Conservation (phyloP, 192 early-diverging fungal genomes). For the Podila clonocystis region DNA sequence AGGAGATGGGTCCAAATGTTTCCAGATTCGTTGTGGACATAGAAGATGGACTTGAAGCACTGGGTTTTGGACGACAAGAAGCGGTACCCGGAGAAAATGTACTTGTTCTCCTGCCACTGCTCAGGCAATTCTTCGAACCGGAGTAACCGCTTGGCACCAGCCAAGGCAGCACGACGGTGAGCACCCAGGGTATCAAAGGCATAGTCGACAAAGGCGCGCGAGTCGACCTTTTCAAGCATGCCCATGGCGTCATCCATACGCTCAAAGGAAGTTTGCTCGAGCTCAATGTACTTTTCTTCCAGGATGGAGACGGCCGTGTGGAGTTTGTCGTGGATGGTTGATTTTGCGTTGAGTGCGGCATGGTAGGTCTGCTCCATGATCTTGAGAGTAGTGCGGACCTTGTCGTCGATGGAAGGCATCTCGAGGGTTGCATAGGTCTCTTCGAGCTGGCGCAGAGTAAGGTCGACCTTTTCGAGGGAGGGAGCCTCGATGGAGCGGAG, state of each 20-base stretch:
- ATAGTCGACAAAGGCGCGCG: conserved; percentile 51
- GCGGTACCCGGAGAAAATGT: conserved; percentile 63
- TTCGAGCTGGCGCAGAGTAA: conserved; percentile 52
- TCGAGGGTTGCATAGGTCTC: conserved; percentile 60
- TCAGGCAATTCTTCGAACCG: conserved; percentile 66
- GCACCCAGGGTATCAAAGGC: conserved; percentile 60
- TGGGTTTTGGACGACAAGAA: conserved; percentile 59
- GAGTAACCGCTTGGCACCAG: conserved; percentile 65
- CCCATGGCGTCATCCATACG: conserved; percentile 65
- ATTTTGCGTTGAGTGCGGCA: conserved; percentile 38
- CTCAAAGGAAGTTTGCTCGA: conserved; percentile 51
- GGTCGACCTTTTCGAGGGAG: conserved; percentile 53
- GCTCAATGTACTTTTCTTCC: conserved; percentile 51
- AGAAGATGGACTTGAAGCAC: conserved; percentile 70
- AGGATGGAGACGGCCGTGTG: conserved; percentile 36
- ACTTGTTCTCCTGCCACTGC: conserved; percentile 72
- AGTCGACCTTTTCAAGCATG: conserved; percentile 63
- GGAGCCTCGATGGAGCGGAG: conserved; percentile 38
- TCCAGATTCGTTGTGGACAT: conserved; percentile 74
- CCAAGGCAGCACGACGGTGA: conserved; percentile 57
- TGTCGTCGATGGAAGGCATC: conserved; percentile 36
- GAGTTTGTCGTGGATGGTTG: conserved; percentile 35
- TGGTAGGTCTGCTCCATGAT: conserved; percentile 45
- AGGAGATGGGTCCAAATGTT: conserved; percentile 76
- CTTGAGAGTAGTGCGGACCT: conserved; percentile 32